A percentile compares a stretch with the other conserved stretches of the same genome.
phyloP scores from a whole-genome alignment of 345 rosid genomes.

The Draba incana region DNA sequence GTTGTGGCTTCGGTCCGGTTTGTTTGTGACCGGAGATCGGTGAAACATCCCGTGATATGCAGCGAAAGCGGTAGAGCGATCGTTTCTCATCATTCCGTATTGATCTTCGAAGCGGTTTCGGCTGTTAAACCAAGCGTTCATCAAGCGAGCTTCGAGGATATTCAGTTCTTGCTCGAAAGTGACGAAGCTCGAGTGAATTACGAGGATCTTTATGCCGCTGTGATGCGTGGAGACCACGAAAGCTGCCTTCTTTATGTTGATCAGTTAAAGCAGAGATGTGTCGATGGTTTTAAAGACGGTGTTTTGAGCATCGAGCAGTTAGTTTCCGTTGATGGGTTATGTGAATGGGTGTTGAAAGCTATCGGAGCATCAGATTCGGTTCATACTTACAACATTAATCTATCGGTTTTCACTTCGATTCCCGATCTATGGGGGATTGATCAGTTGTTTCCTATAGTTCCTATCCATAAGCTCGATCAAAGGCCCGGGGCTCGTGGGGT shows the following conservation, averaged over 20 bases:
- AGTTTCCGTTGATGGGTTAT: slow-evolving; percentile 84
- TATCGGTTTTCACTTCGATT: slow-evolving; percentile 90
- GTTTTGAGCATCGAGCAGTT: slow-evolving; percentile 72
- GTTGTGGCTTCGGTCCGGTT: slow-evolving; percentile 68
- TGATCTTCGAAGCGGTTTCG: slow-evolving; percentile 85
- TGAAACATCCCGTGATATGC: slow-evolving; percentile 85
- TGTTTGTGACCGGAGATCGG: slow-evolving; percentile 73
- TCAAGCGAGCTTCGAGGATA: slow-evolving; percentile 37
- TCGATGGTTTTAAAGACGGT: slow-evolving; percentile 86
- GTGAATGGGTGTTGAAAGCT: slow-evolving; percentile 63
- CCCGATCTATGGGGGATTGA: slow-evolving; percentile 98
- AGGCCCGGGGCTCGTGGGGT: slow-evolving; percentile 72
- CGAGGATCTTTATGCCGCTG: slow-evolving; percentile 54
- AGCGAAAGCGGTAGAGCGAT: slow-evolving; percentile 97
- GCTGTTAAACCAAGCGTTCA: slow-evolving; percentile 37
- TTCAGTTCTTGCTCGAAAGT: slow-evolving; percentile 64
- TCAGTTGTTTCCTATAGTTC: slow-evolving; percentile 89
- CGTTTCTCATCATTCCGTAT: slow-evolving; percentile 86
- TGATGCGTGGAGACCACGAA: slow-evolving; percentile 64
- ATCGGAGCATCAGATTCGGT: slow-evolving; percentile 59
- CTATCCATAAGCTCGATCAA: slow-evolving; percentile 78
- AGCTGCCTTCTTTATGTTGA: slow-evolving; percentile 73
- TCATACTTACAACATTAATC: slow-evolving; percentile 77
- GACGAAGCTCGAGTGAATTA: slow-evolving; percentile 75
- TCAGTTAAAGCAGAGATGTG: slow-evolving; percentile 77